Evolutionary conservation across 176 grass and related monocot species (phyloP), one percentile per base, ranked within the genome.

Genomic region (Zoysia japonica): DNA sequence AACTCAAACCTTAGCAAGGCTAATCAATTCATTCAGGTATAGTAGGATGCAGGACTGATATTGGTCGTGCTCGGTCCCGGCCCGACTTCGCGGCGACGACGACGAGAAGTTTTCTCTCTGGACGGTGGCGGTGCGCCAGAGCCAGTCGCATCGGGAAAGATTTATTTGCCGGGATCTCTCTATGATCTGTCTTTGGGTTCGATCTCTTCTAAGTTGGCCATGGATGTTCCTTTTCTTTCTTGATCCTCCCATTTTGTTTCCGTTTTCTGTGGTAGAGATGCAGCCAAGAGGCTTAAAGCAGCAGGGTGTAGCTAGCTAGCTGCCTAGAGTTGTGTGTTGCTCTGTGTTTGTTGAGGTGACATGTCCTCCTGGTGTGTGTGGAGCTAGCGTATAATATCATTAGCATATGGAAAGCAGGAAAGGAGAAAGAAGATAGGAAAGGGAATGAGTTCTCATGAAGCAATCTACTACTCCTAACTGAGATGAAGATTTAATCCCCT

Each of bases 371-470:
- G 28, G 28, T 51, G 47, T 71, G 74, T 67, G 74, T 59, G 74
- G 90, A 68, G 71, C 81, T 28, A 28, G 28, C 28, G 61, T 86
- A 84, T 82, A 75, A 80, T 87, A 84, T 79, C 79, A 82, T 87
- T 74, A 90, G 85, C 93, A 93, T 80, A 87, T 88, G 88, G 77
- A 90, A 93, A 93, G 85, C 68, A 73, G 93, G 79, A 96, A 90
- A 90, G 93, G 80, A 71, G 81, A 70, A 78, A 68, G 49, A 83
- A 61, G 83, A 81, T 61, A 82, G 73, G 75, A 79, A 84, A 83
- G 76, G 83, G 83, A 81, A 88, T 93, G 90, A 88, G 90, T 88
- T 89, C 40, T 83, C 50, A 38, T 80, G 88, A 93, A 93, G 90
- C 78, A 86, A 93, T 86, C 78, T 28, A 28, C 28, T 28, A 28